Base-by-base conservation (phyloP, 345 rosid species). In the Eucalyptus cloeziana region DNA sequence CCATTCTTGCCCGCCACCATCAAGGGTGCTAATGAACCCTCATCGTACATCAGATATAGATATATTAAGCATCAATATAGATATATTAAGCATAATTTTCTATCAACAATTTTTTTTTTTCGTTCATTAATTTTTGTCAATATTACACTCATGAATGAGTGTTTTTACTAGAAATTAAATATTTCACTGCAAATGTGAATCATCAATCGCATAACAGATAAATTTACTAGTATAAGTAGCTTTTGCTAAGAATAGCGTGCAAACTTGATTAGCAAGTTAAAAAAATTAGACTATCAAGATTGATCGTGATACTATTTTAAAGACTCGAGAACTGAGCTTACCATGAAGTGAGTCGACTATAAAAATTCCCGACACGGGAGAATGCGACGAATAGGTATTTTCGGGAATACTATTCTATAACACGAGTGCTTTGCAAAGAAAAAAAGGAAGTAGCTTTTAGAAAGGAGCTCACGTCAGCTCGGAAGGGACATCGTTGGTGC, bases 201-300 rank as follows among this genome's bases (percentile, higher is more conserved):
- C 27, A 19, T 37, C 21, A 5, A 71, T 69, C 7, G 0, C 0
- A 69, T 8, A 8, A 37, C 22, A 3, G 1, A 31, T 8, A 30
- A 7, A 31, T 17, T 33, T 69, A 69, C 80, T 1, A 62, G 4
- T 30, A 13, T 62, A 5, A 31, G 80, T 16, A 69, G 4, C 24
- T 31, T 31, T 16, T 69, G 2, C 7, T 16, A 17, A 69, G 43
- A 69, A 31, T 31, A 16, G 12, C 16, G 0, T 3, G 13, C 40
- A 69, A 69, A 67, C 43, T 69, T 31, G 43, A 69, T 69, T 69
- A 37, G 24, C 25, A 8, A 71, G 40, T 33, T 10, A 19, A 37
- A 71, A 71, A 15, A 71, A 19, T 10, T 71, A 43, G 8, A 37
- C 4, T 24, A 14, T 37, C 27, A 71, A 37, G 45, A 10, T 37